A percentile compares a stretch with the other conserved stretches of the same genome.
Evolutionary conservation across 2,329 filamentous ascomycete species (phyloP).

Genomic region (Xylaria sp.): DNA sequence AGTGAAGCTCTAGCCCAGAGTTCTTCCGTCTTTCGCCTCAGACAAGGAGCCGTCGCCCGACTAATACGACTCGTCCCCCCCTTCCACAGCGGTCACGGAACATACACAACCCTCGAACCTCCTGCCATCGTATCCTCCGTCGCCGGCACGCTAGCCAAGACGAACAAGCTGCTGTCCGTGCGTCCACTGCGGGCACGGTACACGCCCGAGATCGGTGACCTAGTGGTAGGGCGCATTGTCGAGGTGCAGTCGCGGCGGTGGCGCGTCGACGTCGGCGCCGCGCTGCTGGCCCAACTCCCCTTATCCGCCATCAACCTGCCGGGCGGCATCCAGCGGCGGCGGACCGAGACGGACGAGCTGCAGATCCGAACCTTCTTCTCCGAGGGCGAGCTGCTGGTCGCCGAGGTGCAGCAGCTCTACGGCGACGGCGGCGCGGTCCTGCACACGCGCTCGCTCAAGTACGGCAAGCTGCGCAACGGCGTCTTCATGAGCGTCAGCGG

Average conservation of each 20-base stretch:
- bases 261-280: slow-evolving; percentile 93
- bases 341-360: slow-evolving; percentile 95
- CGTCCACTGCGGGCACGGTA: slow-evolving; percentile 91
- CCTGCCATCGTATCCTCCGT: slow-evolving; percentile 87
- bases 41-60: background rate
- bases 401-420: slow-evolving; percentile 91
- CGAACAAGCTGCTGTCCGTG: slow-evolving; percentile 96
- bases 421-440: slow-evolving; percentile 86
- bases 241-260: slow-evolving; percentile 94
- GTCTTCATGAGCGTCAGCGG: slow-evolving; percentile 86
- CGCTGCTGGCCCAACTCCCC: slow-evolving; percentile 84
- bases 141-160: slow-evolving; percentile 88
- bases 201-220: slow-evolving; percentile 93
- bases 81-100: slow-evolving; percentile 82
- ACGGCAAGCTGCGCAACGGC: slow-evolving; percentile 95
- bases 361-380: slow-evolving; percentile 98
- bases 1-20: slow-evolving; percentile 31
- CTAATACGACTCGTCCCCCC: slow-evolving; percentile 12
- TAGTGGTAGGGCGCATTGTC: slow-evolving; percentile 92
- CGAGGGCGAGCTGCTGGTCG: slow-evolving; percentile 92
- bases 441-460: slow-evolving; percentile 90
- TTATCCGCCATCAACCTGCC: slow-evolving; percentile 93
- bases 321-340: slow-evolving; percentile 87
- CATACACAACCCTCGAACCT: slow-evolving; percentile 72
- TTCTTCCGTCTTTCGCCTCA: background rate